Base-by-base conservation (phyloP, 192 early-diverging fungal species). In the Haplosporangium gracile region DNA sequence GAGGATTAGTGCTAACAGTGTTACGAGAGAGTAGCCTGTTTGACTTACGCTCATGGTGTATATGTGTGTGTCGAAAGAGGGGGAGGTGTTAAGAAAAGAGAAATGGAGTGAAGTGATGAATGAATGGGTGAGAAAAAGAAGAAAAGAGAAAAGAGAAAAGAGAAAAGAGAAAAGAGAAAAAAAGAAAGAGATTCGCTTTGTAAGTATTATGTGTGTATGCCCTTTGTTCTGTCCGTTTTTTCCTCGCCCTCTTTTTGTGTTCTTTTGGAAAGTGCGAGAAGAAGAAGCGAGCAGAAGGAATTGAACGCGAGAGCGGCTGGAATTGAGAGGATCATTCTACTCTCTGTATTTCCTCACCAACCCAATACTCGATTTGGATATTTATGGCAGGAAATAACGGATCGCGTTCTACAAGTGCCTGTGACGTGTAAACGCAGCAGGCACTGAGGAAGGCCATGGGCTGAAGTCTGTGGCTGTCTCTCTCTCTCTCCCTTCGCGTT, bases 1-100 rank as follows among this genome's bases (percentile, higher is more conserved):
- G 32, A 22, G 3, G 18, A 16, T 20, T 18, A 75, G 74, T n/a
- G 29, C 18, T 5, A 51, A 51, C 49, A 20, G 49, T 20, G 49
- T 22, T 18, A 51, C 16, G 20, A 51, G 16, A 51, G 18, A 20
- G 49, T 18, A 22, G 34, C 18, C 60, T 32, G 55, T 0, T 13
- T 32, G 11, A 81, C 80, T 70, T 81, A 81, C 80, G 80, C 80
- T 81, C 80, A 81, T 81, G 73, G n/a, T 81, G 72, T 80, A 42
- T n/a, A 38, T 80, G 72, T 65, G 68, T 32, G n/a, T 8, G 36
- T 32, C 20, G 26, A 32, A 10, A 65, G 29, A 24, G 26, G 60
- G 60, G n/a, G n/a, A 60, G n/a, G 0, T 36, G 36, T 36, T 36
- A 36, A 36, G 36, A 36, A 36, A 36, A 36, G 36, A 36, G 36